Conservation (phyloP, 2,329 filamentous ascomycete species). For the Aspergillus spinulosporus region DNA sequence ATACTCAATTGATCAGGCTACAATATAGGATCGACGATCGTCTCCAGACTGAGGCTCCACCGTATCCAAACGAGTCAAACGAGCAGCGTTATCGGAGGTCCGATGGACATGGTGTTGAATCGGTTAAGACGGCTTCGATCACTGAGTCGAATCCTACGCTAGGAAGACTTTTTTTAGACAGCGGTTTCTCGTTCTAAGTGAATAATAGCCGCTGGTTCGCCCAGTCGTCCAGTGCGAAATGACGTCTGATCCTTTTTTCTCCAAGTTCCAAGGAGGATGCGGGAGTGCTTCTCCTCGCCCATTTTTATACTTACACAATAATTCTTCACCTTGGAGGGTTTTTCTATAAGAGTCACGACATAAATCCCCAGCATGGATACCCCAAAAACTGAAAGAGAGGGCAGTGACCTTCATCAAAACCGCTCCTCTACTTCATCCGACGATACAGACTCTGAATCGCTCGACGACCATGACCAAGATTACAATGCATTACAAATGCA, state of each 20-base stretch:
- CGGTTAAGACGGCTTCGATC: conserved; percentile 33
- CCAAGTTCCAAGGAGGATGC: background rate
- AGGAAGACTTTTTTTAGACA: background rate
- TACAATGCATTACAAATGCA: conserved; percentile 31
- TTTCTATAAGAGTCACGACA: too few relatives aligned
- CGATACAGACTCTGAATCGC: background rate
- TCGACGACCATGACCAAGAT: conserved; percentile 12
- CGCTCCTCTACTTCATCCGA: conserved; percentile 18
- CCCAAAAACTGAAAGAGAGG: conserved; percentile 4
- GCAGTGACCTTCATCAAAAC: background rate
- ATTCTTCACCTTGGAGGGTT: background rate
- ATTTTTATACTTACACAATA: background rate
- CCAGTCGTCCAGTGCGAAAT: conserved; percentile 2
- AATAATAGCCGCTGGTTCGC: conserved; percentile 7
- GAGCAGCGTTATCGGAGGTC: conserved; percentile 1
- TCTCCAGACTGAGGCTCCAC: background rate
- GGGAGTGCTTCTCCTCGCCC: background rate
- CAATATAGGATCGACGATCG: background rate
- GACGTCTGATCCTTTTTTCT: conserved; percentile 6
- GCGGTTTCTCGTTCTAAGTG: conserved; percentile 8
- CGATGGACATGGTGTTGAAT: conserved; percentile 12
- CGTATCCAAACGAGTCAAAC: background rate
- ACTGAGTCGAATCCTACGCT: background rate
- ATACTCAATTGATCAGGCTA: background rate
- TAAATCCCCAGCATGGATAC: background rate